Evolutionary conservation across 2,329 filamentous ascomycete species (phyloP).

Genomic region (Phaeophleospora eucalypticola): DNA sequence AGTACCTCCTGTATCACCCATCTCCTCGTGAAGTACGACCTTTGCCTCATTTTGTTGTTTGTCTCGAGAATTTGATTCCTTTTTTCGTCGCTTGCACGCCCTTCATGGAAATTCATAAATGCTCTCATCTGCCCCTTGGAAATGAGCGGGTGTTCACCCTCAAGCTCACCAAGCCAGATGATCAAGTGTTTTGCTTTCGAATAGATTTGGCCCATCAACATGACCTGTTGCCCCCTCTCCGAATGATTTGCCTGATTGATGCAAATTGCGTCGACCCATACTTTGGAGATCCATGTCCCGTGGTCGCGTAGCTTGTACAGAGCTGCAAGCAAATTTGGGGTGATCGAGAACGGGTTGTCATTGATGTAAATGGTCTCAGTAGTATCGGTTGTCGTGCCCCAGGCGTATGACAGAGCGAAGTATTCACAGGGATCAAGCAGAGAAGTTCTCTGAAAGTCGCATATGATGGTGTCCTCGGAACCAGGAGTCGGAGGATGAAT

Average conservation of each 20-base stretch:
- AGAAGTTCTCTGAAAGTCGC: not conserved
- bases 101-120: not conserved
- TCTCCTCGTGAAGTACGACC: not conserved
- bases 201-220: conserved; percentile 4
- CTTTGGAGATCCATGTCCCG: not conserved
- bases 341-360: not conserved
- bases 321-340: not conserved
- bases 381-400: not conserved
- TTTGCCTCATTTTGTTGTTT: not conserved
- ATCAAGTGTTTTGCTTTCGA: not conserved
- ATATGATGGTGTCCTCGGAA: not conserved
- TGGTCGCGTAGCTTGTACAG: not conserved
- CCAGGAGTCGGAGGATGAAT: not conserved
- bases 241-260: not conserved
- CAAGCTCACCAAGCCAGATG: conserved; percentile 4
- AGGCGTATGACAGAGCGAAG: conserved; percentile 3
- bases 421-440: not conserved
- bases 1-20: not conserved
- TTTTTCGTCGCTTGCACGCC: too few relatives aligned
- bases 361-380: not conserved
- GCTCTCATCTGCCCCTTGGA: too few relatives aligned
- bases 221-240: not conserved
- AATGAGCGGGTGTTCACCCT: not conserved
- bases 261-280: conserved; percentile 1
- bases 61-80: not conserved